These are phyloP conservation scores for Backusella liffmaniae DNA, from an alignment of 192 early-diverging fungal species.

Conservation along the genomic window DNA sequence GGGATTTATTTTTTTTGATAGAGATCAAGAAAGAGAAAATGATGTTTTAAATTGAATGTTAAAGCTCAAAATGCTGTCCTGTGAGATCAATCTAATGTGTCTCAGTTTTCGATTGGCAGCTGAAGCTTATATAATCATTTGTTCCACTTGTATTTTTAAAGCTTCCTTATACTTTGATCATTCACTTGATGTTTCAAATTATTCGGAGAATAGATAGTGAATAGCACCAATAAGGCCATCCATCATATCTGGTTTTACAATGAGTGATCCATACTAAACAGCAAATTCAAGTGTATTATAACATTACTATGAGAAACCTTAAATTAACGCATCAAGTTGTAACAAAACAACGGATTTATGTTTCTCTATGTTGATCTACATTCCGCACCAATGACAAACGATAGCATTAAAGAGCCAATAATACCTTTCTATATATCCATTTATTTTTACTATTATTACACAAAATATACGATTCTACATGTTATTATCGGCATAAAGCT, in stretches of 20 bases:
- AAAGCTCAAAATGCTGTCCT: not conserved
- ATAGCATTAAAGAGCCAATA: no score
- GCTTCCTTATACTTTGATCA: no score
- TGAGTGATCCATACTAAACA: not conserved
- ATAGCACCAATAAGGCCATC: no score
- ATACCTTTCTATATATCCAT: not conserved
- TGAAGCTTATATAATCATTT: not conserved
- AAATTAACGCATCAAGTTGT: no score
- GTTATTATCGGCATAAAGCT: constrained; percentile 55
- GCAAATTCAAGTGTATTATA: not conserved
- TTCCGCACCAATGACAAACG: no score
- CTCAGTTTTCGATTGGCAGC: not conserved
- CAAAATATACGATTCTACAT: not conserved
- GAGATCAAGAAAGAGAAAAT: not conserved
- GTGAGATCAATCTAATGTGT: not conserved
- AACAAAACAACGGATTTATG: no score
- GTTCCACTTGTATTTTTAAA: not conserved
- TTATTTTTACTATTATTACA: not conserved
- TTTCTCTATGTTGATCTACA: no score
- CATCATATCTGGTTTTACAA: no score
- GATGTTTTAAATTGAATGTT: not conserved
- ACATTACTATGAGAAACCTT: no score
- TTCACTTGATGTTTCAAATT: not conserved
- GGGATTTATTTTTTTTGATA: not conserved
- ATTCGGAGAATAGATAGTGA: not conserved